Evolutionary conservation across 129 eudicot genomes (phyloP).

Genomic region (Mikania micrantha): DNA sequence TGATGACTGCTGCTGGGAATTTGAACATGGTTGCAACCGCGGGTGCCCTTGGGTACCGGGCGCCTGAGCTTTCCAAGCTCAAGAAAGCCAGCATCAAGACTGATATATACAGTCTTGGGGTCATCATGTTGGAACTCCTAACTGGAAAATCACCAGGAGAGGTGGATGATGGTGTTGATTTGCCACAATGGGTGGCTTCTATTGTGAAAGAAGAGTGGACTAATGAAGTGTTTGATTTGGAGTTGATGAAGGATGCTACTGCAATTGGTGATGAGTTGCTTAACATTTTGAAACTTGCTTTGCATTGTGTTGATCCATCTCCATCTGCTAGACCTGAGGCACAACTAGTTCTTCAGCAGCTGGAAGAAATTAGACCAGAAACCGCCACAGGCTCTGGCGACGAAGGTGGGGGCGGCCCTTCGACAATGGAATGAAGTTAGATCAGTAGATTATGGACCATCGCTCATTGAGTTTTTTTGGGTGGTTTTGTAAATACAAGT

Average conservation of each 20-base stretch:
- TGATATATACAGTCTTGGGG: slow-evolving; percentile 86
- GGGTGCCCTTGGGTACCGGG: slow-evolving; percentile 76
- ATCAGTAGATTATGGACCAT: slow-evolving; percentile 14
- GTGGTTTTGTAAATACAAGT: slow-evolving; percentile 22
- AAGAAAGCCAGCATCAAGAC: slow-evolving; percentile 85
- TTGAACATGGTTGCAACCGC: slow-evolving; percentile 78
- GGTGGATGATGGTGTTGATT: slow-evolving; percentile 55
- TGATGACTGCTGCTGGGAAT: slow-evolving; percentile 69
- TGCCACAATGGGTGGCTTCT: slow-evolving; percentile 94
- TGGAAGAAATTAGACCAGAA: slow-evolving; percentile 69
- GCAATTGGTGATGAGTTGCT: slow-evolving; percentile 74
- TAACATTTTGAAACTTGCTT: slow-evolving; percentile 71
- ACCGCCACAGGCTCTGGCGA: slow-evolving; percentile 47
- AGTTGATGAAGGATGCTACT: slow-evolving; percentile 80
- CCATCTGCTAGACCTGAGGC: slow-evolving; percentile 80
- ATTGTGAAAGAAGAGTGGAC: slow-evolving; percentile 95
- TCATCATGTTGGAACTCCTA: slow-evolving; percentile 62
- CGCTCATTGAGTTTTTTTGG: slow-evolving; percentile 43
- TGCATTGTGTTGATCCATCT: slow-evolving; percentile 88
- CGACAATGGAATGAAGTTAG: slow-evolving; percentile 27
- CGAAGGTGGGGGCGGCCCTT: slow-evolving; percentile 34
- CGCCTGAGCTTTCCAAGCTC: slow-evolving; percentile 85
- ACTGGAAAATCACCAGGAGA: slow-evolving; percentile 88
- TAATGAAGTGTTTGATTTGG: slow-evolving; percentile 82
- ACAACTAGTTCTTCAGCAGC: slow-evolving; percentile 60